Evolutionary conservation across 257 asterid genomes (phyloP), one percentile per base, ranked within the genome.

Genomic region (Leptodermis oblonga): DNA sequence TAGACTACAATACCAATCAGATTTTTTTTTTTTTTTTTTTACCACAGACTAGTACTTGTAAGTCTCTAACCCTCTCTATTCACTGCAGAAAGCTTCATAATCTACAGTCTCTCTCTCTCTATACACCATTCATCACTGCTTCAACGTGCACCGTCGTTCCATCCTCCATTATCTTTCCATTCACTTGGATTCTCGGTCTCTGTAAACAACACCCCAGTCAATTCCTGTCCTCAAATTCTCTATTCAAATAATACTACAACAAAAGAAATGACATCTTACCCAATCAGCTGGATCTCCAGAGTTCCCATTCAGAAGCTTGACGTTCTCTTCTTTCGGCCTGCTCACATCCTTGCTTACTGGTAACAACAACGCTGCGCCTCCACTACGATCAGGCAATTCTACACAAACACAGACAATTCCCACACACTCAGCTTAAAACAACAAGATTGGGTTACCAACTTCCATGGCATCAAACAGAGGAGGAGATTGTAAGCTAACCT

Each of bases 151-250:
- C 89, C 3, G 87, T 79, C 25, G 79, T 91, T 48, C 95, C 96
- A 65, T 87, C 93, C 70, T 91, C 96, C 85, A 80, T 76, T 7
- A 85, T 88, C 95, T 91, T 94, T 15, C 99, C 99, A 15, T 89
- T 91, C 60, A 92, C 81, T 88, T 89, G 97, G 80, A 90, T 87
- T 79, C 99, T 86, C 23, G 88, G 87, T 81, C 98, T 86, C 97
- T 94, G 92, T 22, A 70, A 51, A 73, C 9, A 67, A 22, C 22
- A n/a, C n/a, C n/a, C 37, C 8, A 70, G 20, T 10, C 37, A 71
- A 1, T 63, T 52, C 23, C 23, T 2, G 15, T 17, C 54, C 54
- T 8, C 0, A 45, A 45, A 15, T 20, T 45, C 18, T 49, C n/a
- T 20, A n/a, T 52, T 52, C n/a, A 52, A 20, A 30, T 14, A 26